These are phyloP conservation scores for Stagonosporopsis rhizophila DNA, from an alignment of 2,329 filamentous ascomycete species.

Conservation along the genomic window DNA sequence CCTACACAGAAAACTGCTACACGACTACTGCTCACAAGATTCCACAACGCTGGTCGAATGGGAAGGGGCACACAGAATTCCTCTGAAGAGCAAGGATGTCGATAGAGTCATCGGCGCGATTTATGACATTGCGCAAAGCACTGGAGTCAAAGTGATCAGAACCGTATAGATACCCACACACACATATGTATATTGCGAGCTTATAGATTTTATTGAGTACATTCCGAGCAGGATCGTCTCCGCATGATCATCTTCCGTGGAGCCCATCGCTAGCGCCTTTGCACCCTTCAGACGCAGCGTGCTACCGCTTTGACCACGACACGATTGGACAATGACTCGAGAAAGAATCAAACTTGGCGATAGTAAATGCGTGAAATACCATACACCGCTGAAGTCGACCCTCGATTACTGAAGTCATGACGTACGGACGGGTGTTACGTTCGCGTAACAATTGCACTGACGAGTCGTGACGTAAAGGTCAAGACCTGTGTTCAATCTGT, in stretches of 20 bases:
- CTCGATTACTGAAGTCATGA: slow-evolving; percentile 1
- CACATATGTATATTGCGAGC: neutral
- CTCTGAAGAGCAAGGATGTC: slow-evolving; percentile 72
- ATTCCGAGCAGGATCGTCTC: no score
- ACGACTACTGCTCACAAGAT: slow-evolving; percentile 65
- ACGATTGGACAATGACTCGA: neutral
- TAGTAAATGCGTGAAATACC: neutral
- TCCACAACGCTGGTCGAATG: slow-evolving; percentile 70
- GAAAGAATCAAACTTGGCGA: neutral
- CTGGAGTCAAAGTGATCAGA: slow-evolving; percentile 51
- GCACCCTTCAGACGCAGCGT: neutral
- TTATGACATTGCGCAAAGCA: slow-evolving; percentile 58
- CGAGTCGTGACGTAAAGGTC: slow-evolving; percentile 10
- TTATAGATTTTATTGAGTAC: neutral
- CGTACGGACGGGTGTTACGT: neutral
- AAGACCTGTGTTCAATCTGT: neutral
- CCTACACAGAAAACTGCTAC: slow-evolving; percentile 63
- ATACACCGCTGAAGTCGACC: neutral
- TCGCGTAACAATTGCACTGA: neutral
- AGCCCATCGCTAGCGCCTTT: neutral
- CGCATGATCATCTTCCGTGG: neutral
- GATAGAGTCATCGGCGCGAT: slow-evolving; percentile 62
- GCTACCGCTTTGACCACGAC: neutral
- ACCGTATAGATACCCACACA: slow-evolving; percentile 27
- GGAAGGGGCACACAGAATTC: slow-evolving; percentile 75